A percentile compares a stretch with the other conserved stretches of the same genome.
Conservation (phyloP, 1,284 basidiomycete genomes). For the Ceratobasidium sp. region DNA sequence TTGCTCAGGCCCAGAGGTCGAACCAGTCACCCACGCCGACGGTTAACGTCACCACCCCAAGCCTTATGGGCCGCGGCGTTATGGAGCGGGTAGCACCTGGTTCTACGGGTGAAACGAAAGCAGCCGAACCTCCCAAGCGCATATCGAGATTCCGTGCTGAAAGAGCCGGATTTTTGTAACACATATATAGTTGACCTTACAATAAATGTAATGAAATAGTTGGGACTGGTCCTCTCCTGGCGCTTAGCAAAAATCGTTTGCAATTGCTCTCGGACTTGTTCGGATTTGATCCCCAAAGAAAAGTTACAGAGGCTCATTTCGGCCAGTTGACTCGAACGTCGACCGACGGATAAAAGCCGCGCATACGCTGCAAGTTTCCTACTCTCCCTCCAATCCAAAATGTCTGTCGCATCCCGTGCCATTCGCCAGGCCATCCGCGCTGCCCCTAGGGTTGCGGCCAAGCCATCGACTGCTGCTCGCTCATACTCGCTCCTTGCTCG, state of each 20-base stretch:
- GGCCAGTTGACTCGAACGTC: conserved; percentile 34
- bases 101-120: conserved; percentile 39
- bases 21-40: conserved; percentile 55
- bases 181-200: not conserved
- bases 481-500: conserved; percentile 77
- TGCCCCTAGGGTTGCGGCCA: conserved; percentile 57
- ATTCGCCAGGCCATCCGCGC: conserved; percentile 67
- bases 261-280: conserved; percentile 31
- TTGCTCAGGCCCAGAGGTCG: conserved; percentile 39
- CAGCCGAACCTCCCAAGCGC: conserved; percentile 46
- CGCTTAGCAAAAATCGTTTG: conserved; percentile 28
- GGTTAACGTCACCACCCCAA: conserved; percentile 51
- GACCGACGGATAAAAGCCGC: conserved; percentile 11
- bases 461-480: conserved; percentile 58
- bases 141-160: conserved; percentile 59
- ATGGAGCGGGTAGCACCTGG: conserved; percentile 35
- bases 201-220: not conserved
- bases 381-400: conserved; percentile 54
- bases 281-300: conserved; percentile 25
- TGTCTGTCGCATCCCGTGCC: conserved; percentile 51
- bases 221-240: not conserved
- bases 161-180: conserved; percentile 43
- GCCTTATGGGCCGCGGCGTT: conserved; percentile 2
- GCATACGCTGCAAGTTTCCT: conserved; percentile 48
- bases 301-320: conserved; percentile 25